Evolutionary conservation across 2,329 filamentous ascomycete genomes (phyloP), one percentile per base, ranked within the genome.

Genomic region (Coniochaeta ligniaria): DNA sequence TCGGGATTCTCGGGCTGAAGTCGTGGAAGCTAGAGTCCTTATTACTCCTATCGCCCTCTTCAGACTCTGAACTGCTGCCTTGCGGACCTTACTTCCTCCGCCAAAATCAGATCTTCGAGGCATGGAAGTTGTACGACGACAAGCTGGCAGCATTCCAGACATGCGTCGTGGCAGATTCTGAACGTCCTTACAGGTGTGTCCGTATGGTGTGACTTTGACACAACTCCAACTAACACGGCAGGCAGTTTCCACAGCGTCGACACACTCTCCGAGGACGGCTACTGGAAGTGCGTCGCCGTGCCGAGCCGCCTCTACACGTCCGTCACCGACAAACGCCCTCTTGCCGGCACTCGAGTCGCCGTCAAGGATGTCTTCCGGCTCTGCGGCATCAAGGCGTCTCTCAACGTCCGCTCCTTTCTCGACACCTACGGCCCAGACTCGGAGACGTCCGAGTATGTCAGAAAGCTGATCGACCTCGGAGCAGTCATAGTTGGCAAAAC

Each of bases 401-500:
- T 59, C 8, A 57, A n/a, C 50, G 11, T 9, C 12, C 35, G 50
- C 5, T 6, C 57, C 2, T 61, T 28, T 9, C 20, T 43, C 8
- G 43, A 47, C 2, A 12, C 16, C 22, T 47, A 47, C 11, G 43
- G 43, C 22, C 20, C 20, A 16, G 20, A 47, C 3, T 2, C 4
- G 5, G 43, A 47, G 22, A 47, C 20, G 2, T 3, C 43, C 20
- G 12, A 26, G 50, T 56, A 36, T 28, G 20, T 59, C 26, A 20
- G 57, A 28, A 0, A 2, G 3, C 57, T 61, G 2, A 5, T 59
- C 2, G n/a, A 59, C 8, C 20, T 47, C 1, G 59, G 61, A 1
- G 58, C 61, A 6, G 35, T 59, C 26, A 22, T 60, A 12, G 47
- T 62, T 5, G 61, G 59, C 11, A 62, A 62, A 45, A 60, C 55